Evolutionary conservation across 108 stramenopile genomes (phyloP), one percentile per base, ranked within the genome.

Genomic region (Chaetoceros muelleri): DNA sequence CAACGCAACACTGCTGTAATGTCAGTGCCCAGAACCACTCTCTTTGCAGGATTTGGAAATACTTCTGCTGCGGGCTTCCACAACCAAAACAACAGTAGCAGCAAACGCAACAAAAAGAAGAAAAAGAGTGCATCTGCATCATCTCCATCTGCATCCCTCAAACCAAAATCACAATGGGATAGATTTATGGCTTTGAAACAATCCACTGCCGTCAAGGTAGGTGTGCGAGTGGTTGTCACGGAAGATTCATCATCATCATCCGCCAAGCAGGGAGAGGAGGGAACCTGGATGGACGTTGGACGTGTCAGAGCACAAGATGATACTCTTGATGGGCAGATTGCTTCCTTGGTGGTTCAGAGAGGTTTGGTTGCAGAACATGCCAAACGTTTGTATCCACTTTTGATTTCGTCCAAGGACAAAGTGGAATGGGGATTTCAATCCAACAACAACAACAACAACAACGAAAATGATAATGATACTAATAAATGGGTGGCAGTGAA

Each of bases 291-390:
- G 24, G 76, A 75, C 48, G 83, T 85, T 26, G 87, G 87, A 30
- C 46, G 68, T 28, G 78, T 89, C 3, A 66, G 69, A 28, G 72
- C 69, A 52, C 78, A 85, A 34, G 78, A 69, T 46, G 64, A 71
- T 58, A 53, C 52, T 18, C 55, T 60, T 47, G 76, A 69, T 0
- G 69, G 67, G 22, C n/a, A n/a, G n/a, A n/a, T n/a, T n/a, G 63
- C 66, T 8, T 76, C 87, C 2, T 69, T 89, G 30, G 81, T 72
- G 0, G 55, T 72, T 56, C 87, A 89, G 64, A 62, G 87, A 20
- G 81, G 75, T 0, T 30, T 89, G 18, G 85, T 89, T 67, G 87
- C 87, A 2, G 85, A 74, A 67, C 87, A 89, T 60, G 77, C 79
- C 28, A 79, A 70, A 52, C 67, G 87, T 10, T 58, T 89, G 2